phyloP scores from a whole-genome alignment of 345 rosid genomes.

The Salix udensis region DNA sequence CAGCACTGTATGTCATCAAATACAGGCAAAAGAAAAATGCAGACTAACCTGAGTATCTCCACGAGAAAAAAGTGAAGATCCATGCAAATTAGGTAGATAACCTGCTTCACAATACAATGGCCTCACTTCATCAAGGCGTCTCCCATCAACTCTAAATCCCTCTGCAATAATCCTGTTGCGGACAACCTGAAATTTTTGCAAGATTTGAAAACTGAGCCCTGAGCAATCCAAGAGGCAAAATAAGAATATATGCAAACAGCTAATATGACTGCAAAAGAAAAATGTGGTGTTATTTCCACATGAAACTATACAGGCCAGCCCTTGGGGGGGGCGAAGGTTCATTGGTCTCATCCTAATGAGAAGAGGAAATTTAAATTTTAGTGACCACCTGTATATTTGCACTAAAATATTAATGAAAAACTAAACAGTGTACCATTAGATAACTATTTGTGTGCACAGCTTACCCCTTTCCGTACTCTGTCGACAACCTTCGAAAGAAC shows the following conservation, averaged over 20 bases:
- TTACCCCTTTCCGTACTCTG: slow-evolving; percentile 83
- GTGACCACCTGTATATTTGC: not conserved
- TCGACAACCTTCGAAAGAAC: slow-evolving; percentile 80
- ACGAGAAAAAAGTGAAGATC: slow-evolving; percentile 86
- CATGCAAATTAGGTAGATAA: slow-evolving; percentile 67
- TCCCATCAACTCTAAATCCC: slow-evolving; percentile 89
- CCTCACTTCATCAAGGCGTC: slow-evolving; percentile 82
- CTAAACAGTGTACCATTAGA: not conserved
- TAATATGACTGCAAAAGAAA: no score
- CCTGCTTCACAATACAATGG: slow-evolving; percentile 74
- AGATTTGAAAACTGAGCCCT: slow-evolving; percentile 14
- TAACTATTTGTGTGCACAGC: not conserved
- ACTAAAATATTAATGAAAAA: not conserved
- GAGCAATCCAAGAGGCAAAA: slow-evolving; percentile 15
- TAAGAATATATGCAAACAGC: slow-evolving; percentile 2
- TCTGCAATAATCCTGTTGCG: slow-evolving; percentile 79
- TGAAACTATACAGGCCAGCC: not conserved
- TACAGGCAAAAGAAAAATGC: not conserved
- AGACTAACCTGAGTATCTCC: slow-evolving; percentile 88
- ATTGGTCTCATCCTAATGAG: not conserved
- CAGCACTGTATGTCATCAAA: not conserved
- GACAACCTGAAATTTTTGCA: slow-evolving; percentile 54
- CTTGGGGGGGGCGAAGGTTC: no score
- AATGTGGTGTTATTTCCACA: not conserved
- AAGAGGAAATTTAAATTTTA: not conserved